phyloP scores from a whole-genome alignment of 306 rosid species.

The Senna siamea region DNA sequence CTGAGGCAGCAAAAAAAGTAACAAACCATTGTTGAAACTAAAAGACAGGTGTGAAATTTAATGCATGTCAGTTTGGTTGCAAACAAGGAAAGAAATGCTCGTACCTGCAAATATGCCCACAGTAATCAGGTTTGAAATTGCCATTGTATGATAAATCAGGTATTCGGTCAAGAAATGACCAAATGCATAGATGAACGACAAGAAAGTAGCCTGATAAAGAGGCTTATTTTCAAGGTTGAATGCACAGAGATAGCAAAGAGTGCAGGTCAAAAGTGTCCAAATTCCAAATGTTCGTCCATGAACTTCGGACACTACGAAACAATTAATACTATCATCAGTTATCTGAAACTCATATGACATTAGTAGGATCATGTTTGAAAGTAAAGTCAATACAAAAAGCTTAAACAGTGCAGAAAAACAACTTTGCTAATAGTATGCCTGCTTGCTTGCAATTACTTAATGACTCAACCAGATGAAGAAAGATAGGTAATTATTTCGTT shows the following conservation, averaged over 20 bases:
- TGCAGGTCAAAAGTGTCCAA: conserved; percentile 93
- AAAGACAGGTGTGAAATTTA: background rate
- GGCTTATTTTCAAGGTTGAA: conserved; percentile 93
- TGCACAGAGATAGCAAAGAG: conserved; percentile 91
- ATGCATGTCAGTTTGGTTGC: conserved; percentile 26
- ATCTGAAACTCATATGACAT: conserved; percentile 2
- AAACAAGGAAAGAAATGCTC: conserved; percentile 26
- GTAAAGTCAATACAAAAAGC: conserved; percentile 1
- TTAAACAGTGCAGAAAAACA: conserved; percentile 32
- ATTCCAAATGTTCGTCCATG: conserved; percentile 97
- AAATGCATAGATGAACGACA: conserved; percentile 87
- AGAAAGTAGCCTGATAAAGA: conserved; percentile 77
- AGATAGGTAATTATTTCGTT: background rate
- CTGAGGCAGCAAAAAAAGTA: too few species aligned
- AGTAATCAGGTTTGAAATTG: conserved; percentile 68
- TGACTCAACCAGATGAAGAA: conserved; percentile 8
- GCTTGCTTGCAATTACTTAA: conserved; percentile 7
- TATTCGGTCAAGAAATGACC: conserved; percentile 88
- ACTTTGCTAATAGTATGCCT: conserved; percentile 1
- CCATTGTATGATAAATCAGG: conserved; percentile 81
- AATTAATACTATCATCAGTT: background rate
- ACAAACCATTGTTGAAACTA: background rate
- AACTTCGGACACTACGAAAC: conserved; percentile 78
- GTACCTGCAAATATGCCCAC: conserved; percentile 92
- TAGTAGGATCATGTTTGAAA: conserved; percentile 13